Evolutionary conservation across 768 basidiomycete genomes (phyloP), one percentile per base, ranked within the genome.

Genomic region (Boletellus ananiceps): DNA sequence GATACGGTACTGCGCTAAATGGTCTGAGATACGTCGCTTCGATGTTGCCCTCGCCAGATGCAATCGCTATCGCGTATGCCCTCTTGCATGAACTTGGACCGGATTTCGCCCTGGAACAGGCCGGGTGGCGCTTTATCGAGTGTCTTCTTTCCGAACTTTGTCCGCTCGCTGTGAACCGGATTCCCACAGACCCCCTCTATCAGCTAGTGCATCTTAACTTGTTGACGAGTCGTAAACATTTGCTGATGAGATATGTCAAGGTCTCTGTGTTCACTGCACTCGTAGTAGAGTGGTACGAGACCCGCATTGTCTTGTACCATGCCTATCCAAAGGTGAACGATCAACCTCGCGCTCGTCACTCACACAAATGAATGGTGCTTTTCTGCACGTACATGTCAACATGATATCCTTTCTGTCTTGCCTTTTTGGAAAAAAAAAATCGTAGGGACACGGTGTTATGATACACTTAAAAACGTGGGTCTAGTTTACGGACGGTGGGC

Each of bases 391-490:
- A 39, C 29, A 8, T n/a, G 23, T 23, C 23, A 41, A 52, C 4
- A 19, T 25, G 14, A 53, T 49, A 27, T 13, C 31, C 42, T 16
- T 54, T 39, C 21, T 40, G 48, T 36, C 29, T 51, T 54, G 51
- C 42, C 46, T 43, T 50, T 56, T 40, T 29, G 7, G 27, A 6
- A 6, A 29, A 29, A 29, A 29, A 29, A 29, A 25, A 25, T 38
- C 47, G 35, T 43, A 40, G 13, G 41, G 43, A 46, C 44, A 51
- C 42, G 44, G 45, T 54, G 49, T 33, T 65, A 66, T 56, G 41
- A 56, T 69, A 66, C 63, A 63, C 44, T 50, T 50, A 46, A 19
- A n/a, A 44, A 47, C 37, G 50, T 52, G 52, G 25, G 45, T 57
- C 35, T 61, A 57, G 46, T 23, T 58, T 53, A 55, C 54, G 54